A percentile compares a stretch with the other conserved stretches of the same genome.
Evolutionary conservation across 2,329 filamentous ascomycete species (phyloP).

Genomic region (Pseudomassariella vexata): DNA sequence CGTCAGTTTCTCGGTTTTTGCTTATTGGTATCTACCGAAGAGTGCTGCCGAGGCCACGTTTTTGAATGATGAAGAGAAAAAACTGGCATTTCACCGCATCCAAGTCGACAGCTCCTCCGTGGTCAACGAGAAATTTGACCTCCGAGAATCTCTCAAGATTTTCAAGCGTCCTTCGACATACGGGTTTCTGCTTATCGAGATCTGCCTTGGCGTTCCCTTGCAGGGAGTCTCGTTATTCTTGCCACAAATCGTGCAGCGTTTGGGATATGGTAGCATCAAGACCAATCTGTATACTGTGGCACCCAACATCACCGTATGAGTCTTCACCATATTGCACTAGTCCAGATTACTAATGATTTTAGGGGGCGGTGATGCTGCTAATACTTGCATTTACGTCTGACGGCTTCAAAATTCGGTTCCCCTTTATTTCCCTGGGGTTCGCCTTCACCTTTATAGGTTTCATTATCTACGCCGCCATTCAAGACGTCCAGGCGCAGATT

Average conservation of each 20-base stretch:
- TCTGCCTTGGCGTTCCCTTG: conserved; percentile 54
- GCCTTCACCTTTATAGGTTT: conserved; percentile 71
- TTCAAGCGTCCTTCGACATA: conserved; percentile 45
- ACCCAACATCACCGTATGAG: conserved; percentile 57
- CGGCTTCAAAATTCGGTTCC: conserved; percentile 58
- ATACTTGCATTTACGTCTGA: conserved; percentile 69
- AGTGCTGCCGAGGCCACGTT: conserved; percentile 61
- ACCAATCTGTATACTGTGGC: conserved; percentile 81
- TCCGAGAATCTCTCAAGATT: conserved; percentile 44
- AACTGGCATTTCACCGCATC: conserved; percentile 66
- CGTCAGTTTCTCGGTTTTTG: conserved; percentile 56
- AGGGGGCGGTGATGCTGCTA: conserved; percentile 65
- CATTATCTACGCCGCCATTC: conserved; percentile 69
- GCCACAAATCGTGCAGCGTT: conserved; percentile 46
- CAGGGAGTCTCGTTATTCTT: conserved; percentile 50
- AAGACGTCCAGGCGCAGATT: conserved; percentile 53
- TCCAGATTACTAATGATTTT: too few species aligned
- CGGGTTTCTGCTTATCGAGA: conserved; percentile 46
- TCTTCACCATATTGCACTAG: too few species aligned
- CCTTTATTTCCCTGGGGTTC: conserved; percentile 71
- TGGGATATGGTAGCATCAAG: conserved; percentile 43
- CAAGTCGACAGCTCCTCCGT: conserved; percentile 66
- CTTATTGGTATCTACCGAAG: conserved; percentile 63
- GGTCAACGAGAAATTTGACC: conserved; percentile 46
- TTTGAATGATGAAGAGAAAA: conserved; percentile 59